Evolutionary conservation across 148 eudicot genomes (phyloP).

Genomic region (Camellia sinensis): DNA sequence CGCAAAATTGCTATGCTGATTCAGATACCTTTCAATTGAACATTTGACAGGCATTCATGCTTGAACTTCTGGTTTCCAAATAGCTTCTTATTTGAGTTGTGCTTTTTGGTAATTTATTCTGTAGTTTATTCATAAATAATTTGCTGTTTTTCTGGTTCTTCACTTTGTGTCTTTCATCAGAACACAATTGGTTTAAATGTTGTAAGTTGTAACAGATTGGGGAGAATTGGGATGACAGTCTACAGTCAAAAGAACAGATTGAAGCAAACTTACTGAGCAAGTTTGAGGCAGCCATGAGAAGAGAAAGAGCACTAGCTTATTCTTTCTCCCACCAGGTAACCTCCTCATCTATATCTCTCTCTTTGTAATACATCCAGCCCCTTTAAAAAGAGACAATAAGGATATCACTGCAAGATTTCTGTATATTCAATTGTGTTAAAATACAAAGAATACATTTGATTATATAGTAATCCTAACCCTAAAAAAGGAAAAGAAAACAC

Average conservation of each 20-base stretch:
- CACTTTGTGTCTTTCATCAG: neutral
- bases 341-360: conserved; percentile 10
- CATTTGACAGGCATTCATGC: neutral
- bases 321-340: conserved; percentile 92
- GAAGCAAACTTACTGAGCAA: conserved; percentile 75
- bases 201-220: conserved; percentile 42
- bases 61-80: neutral
- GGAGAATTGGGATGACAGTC: conserved; percentile 79
- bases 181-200: conserved; percentile 1
- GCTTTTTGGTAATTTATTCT: neutral
- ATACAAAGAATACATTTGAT: too few species aligned
- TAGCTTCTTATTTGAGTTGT: neutral
- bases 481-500: too few species aligned
- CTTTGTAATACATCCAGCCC: conserved; percentile 10
- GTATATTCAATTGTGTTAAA: too few species aligned
- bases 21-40: neutral
- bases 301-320: conserved; percentile 93
- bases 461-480: too few species aligned
- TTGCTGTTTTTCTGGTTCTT: neutral
- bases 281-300: conserved; percentile 89
- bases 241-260: conserved; percentile 77
- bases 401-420: neutral
- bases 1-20: neutral
- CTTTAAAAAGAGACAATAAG: conserved; percentile 14
- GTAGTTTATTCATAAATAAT: neutral